Base-by-base conservation (phyloP, 768 basidiomycete genomes). In the Tulasnella sp. region DNA sequence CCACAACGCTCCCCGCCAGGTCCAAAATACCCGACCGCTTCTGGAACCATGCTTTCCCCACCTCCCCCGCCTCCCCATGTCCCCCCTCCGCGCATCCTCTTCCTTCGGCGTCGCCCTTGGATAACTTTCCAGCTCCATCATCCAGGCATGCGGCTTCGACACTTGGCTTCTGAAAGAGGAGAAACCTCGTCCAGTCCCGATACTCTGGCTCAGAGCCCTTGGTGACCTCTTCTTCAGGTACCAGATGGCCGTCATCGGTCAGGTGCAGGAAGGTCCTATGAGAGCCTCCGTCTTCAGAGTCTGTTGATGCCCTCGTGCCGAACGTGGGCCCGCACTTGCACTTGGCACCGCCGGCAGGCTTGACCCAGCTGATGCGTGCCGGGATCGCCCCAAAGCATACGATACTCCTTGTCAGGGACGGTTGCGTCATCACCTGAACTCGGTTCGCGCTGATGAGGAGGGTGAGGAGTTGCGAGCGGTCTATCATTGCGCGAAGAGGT, bases 401-500 rank as follows among this genome's bases (percentile, higher is more conserved):
- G 92, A 93, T 76, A 91, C 90, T 62, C 97, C 97, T 0, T 95
- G 95, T n/a, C 89, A 89, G 5, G 97, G 97, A 2, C 89, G 95
- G 77, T 81, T 99, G 44, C 97, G 98, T 79, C 95, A 98, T 78
- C 94, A 98, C 77, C 81, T 99, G 16, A 97, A 94, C 2, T 79
- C 96, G 75, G 84, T 99, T 59, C 90, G 90, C 76, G 85, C 92
- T 32, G 94, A 96, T 78, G 87, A 86, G 26, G 89, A 90, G 74
- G 86, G 85, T 2, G 90, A 97, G 75, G 95, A 96, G 75, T 79
- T 94, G 19, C 84, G 91, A 11, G 90, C 89, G 0, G 85, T 97
- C 5, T 98, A 99, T 78, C 97, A 99, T 78, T 98, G 95, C 75
- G 86, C 89, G 8, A 97, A 97, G 81, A 96, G 95, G 95, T 95